Evolutionary conservation across 2,329 filamentous ascomycete species (phyloP), one percentile per base, ranked within the genome.

Genomic region (Penicillium occitanis): DNA sequence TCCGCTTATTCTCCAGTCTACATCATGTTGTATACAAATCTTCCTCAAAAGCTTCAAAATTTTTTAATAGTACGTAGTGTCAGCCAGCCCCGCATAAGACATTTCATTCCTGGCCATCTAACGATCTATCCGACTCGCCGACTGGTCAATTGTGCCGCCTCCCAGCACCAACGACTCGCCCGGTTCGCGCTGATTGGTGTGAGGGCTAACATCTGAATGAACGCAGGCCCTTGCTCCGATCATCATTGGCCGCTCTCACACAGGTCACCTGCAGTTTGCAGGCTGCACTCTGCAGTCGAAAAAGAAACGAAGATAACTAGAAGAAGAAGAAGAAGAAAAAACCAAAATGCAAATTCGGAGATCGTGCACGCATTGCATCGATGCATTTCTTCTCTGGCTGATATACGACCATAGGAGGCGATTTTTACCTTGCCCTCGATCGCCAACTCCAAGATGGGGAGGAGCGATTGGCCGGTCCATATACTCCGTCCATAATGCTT

Each of bases 91-190:
- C 58, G 58, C 58, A 46, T 61, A 10, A 19, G 44, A 19, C 51
- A 55, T 60, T 33, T 44, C 19, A 14, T 19, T 60, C 58, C 30
- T 42, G 28, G 35, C 42, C 28, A 6, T 35, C 40, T 13, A 13
- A 19, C 19, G 14, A 42, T 59, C 57, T 42, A 42, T 59, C 30
- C 40, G 28, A 44, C 28, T 33, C 42, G 58, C 58, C 58, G 58
- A 61, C 58, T 61, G 42, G 58, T 48, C 58, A 61, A 61, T 61
- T 61, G 57, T 60, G 37, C 57, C 57, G 37, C 40, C 57, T 44
- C 37, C n/a, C 8, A 57, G 57, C 42, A 61, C 58, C 58, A 61
- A 46, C 58, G 40, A 30, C 25, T 46, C 17, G 37, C 17, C 25
- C 40, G n/a, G 40, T 13, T 8, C 25, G 30, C 30, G 11, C 33